A percentile compares a stretch with the other conserved stretches of the same genome.
Evolutionary conservation across 345 rosid genomes (phyloP).

Genomic region (Toxicodendron radicans): DNA sequence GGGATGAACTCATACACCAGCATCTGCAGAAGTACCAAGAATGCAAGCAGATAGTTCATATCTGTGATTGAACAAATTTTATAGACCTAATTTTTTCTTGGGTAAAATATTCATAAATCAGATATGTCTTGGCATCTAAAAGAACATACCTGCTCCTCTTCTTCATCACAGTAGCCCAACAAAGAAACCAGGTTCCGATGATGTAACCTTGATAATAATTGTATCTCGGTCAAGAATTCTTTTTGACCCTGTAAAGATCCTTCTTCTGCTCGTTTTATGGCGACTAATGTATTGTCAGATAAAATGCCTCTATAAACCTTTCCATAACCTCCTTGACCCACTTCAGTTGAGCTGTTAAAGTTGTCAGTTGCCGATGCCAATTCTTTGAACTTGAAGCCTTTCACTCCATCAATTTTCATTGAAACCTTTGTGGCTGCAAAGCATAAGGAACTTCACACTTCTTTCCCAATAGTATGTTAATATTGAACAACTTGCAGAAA

Average conservation of each 20-base stretch:
- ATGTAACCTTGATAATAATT: constrained; percentile 78
- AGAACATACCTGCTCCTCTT: constrained; percentile 72
- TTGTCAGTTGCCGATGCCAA: constrained; percentile 69
- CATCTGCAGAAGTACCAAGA: constrained; percentile 63
- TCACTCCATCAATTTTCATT: constrained; percentile 72
- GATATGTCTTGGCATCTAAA: background rate
- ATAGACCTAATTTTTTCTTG: background rate
- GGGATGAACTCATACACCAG: constrained; percentile 90
- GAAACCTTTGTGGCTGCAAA: constrained; percentile 62
- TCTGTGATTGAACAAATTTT: background rate
- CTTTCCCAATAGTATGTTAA: constrained; percentile 19
- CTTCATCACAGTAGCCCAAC: constrained; percentile 88
- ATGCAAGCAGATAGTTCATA: constrained; percentile 13
- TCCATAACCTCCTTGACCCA: constrained; percentile 94
- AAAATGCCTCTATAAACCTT: constrained; percentile 80
- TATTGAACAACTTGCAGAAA: background rate
- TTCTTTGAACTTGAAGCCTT: constrained; percentile 72
- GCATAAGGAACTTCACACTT: constrained; percentile 13
- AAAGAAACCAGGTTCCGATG: constrained; percentile 84
- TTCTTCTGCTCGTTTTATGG: constrained; percentile 84
- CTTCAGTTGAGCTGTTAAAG: constrained; percentile 62
- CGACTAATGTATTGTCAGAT: constrained; percentile 55
- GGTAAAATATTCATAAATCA: background rate
- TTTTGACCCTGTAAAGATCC: constrained; percentile 88
- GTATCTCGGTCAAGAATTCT: constrained; percentile 88